Evolutionary conservation across 768 basidiomycete genomes (phyloP).

Genomic region (Cystobasidium onofrii): DNA sequence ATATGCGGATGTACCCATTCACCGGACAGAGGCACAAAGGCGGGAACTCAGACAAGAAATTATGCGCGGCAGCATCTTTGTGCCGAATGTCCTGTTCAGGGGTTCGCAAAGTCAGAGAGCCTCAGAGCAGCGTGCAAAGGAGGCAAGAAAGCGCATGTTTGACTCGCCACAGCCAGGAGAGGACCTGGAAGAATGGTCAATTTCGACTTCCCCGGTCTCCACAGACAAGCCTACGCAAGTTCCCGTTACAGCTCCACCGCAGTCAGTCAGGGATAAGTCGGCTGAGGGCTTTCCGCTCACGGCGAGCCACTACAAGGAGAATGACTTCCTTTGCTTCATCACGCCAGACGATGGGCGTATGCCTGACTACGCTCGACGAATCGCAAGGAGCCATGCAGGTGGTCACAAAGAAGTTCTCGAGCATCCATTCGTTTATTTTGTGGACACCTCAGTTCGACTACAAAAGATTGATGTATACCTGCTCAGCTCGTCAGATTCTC

Average conservation of each 20-base stretch:
- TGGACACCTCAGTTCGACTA: background rate
- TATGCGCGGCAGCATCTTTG: background rate
- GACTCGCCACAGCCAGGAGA: background rate
- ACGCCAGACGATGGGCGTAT: background rate
- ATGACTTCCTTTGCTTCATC: conserved; percentile 4
- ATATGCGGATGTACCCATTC: background rate
- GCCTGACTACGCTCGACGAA: background rate
- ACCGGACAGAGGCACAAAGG: conserved; percentile 17
- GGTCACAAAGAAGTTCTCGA: background rate
- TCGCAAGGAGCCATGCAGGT: background rate
- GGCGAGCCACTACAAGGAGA: background rate
- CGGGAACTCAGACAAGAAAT: background rate
- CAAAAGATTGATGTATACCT: conserved; percentile 10
- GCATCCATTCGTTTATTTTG: conserved; percentile 21
- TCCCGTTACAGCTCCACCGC: background rate
- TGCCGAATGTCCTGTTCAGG: conserved; percentile 2
- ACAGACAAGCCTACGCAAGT: background rate
- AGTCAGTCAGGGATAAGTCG: background rate
- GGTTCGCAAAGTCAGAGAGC: background rate
- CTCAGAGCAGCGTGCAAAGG: background rate
- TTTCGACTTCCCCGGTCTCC: background rate
- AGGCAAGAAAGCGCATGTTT: background rate
- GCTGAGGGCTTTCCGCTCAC: background rate
- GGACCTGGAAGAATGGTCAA: background rate
- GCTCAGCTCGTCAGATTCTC: background rate